phyloP scores from a whole-genome alignment of 345 rosid species.

The Nasturtium officinale region DNA sequence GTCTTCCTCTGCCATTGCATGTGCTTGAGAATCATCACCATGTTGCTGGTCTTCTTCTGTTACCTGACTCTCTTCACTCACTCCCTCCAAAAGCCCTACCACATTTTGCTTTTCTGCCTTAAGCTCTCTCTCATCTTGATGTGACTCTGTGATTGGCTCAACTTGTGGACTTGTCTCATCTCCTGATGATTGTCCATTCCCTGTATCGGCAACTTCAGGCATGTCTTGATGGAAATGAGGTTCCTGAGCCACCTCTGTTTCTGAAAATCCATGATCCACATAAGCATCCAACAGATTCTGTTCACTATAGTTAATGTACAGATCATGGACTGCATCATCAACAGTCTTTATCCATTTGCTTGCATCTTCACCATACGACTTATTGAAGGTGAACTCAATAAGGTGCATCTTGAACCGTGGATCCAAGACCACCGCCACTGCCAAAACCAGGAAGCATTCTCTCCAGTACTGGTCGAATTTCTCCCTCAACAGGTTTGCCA shows the following conservation, averaged over 20 bases:
- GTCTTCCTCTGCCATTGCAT: slow-evolving; percentile 43
- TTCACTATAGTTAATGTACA: slow-evolving; percentile 57
- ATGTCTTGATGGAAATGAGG: slow-evolving; percentile 58
- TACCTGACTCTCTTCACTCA: slow-evolving; percentile 34
- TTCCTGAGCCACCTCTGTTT: slow-evolving; percentile 44
- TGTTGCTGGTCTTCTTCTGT: slow-evolving; percentile 36
- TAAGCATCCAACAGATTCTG: slow-evolving; percentile 23
- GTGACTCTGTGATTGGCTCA: slow-evolving; percentile 32
- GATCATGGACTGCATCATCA: slow-evolving; percentile 68
- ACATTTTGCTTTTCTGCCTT: slow-evolving; percentile 48
- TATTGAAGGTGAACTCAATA: slow-evolving; percentile 64
- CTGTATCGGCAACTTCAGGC: slow-evolving; percentile 38
- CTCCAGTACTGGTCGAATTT: slow-evolving; percentile 67
- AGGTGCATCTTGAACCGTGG: slow-evolving; percentile 81
- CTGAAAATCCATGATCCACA: slow-evolving; percentile 34
- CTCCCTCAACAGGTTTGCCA: slow-evolving; percentile 57
- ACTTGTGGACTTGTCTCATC: slow-evolving; percentile 27
- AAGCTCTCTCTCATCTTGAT: slow-evolving; percentile 12
- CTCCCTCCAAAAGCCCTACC: slow-evolving; percentile 35
- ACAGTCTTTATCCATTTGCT: slow-evolving; percentile 55
- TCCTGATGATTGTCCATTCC: slow-evolving; percentile 17
- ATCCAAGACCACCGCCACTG: slow-evolving; percentile 78
- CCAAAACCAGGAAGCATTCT: slow-evolving; percentile 68
- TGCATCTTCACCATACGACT: slow-evolving; percentile 69
- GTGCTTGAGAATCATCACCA: slow-evolving; percentile 33